These are phyloP conservation scores for Leccinum ponderosum DNA, from an alignment of 1,284 basidiomycete genomes.

Conservation along the genomic window DNA sequence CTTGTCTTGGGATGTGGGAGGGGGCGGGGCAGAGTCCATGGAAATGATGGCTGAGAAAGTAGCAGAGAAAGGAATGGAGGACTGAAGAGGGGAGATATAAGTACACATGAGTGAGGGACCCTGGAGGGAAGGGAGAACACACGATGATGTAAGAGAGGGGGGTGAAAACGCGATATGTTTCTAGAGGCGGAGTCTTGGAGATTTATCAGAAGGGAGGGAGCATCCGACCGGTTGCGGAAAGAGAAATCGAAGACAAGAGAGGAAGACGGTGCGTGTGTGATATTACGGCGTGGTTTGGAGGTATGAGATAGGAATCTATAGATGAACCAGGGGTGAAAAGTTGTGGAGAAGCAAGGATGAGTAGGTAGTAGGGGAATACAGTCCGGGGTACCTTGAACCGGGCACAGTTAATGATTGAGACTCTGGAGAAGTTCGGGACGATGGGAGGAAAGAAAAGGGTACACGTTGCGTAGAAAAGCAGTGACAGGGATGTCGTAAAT, in stretches of 20 bases:
- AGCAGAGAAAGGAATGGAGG: slow-evolving; percentile 19
- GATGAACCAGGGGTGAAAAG: slow-evolving; percentile 16
- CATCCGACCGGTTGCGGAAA: slow-evolving; percentile 25
- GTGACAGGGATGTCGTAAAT: slow-evolving; percentile 28
- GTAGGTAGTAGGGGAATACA: slow-evolving; percentile 16
- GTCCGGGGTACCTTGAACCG: slow-evolving; percentile 32
- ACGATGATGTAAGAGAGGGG: slow-evolving; percentile 21
- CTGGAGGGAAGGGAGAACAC: slow-evolving; percentile 20
- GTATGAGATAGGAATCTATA: slow-evolving; percentile 33
- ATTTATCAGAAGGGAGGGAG: slow-evolving; percentile 23
- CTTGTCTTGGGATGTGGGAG: slow-evolving; percentile 44
- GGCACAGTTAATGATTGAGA: slow-evolving; percentile 24
- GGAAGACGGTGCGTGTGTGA: slow-evolving; percentile 23
- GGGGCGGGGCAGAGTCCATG: slow-evolving; percentile 24
- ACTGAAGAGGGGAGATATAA: slow-evolving; percentile 29
- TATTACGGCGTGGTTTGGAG: slow-evolving; percentile 26
- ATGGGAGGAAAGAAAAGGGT: slow-evolving; percentile 15
- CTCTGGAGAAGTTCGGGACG: slow-evolving; percentile 12
- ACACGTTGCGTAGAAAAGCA: slow-evolving; percentile 26
- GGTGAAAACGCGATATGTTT: slow-evolving; percentile 21
- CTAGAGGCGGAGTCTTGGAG: slow-evolving; percentile 13
- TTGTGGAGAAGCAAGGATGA: slow-evolving; percentile 14
- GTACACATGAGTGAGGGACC: slow-evolving; percentile 24
- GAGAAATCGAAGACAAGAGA: slow-evolving; percentile 24
- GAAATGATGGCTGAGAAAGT: slow-evolving; percentile 17